Conservation (phyloP, 1,284 basidiomycete species). For the Boletellus deceptivus region DNA sequence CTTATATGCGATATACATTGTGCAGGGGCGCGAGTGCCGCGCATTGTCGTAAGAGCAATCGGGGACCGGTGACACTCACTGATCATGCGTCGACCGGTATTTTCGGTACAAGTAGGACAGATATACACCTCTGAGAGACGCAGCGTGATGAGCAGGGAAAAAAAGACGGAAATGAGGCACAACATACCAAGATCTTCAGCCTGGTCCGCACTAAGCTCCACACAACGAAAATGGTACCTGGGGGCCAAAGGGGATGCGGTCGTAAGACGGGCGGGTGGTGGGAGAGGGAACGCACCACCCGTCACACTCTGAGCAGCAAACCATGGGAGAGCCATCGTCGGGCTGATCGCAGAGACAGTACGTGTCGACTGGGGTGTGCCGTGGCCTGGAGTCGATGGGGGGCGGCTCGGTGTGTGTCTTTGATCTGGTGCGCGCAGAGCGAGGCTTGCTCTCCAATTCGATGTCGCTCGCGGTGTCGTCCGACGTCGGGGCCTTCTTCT, state of each 20-base stretch:
- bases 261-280: slow-evolving; percentile 2
- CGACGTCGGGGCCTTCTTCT: slow-evolving; percentile 16
- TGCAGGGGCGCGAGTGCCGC: slow-evolving; percentile 34
- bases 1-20: slow-evolving; percentile 39
- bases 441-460: slow-evolving; percentile 32
- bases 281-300: slow-evolving; percentile 58
- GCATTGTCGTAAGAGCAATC: slow-evolving; percentile 36
- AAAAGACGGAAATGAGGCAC: slow-evolving; percentile 4
- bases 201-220: slow-evolving; percentile 55
- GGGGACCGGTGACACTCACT: slow-evolving; percentile 65
- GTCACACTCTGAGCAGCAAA: slow-evolving; percentile 66
- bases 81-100: slow-evolving; percentile 64
- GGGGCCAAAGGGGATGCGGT: background rate
- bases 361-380: slow-evolving; percentile 12
- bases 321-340: slow-evolving; percentile 82
- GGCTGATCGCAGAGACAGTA: slow-evolving; percentile 61
- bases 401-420: slow-evolving; percentile 19
- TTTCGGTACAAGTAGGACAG: slow-evolving; percentile 64
- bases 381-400: slow-evolving; percentile 12
- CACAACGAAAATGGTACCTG: slow-evolving; percentile 78
- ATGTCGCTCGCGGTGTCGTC: slow-evolving; percentile 27
- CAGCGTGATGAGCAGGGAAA: slow-evolving; percentile 16
- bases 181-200: slow-evolving; percentile 76
- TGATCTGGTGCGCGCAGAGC: slow-evolving; percentile 17
- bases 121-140: slow-evolving; percentile 58